A percentile compares a stretch with the other conserved stretches of the same genome.
Conservation (phyloP, 306 rosid genomes). For the Lupinus albus region DNA sequence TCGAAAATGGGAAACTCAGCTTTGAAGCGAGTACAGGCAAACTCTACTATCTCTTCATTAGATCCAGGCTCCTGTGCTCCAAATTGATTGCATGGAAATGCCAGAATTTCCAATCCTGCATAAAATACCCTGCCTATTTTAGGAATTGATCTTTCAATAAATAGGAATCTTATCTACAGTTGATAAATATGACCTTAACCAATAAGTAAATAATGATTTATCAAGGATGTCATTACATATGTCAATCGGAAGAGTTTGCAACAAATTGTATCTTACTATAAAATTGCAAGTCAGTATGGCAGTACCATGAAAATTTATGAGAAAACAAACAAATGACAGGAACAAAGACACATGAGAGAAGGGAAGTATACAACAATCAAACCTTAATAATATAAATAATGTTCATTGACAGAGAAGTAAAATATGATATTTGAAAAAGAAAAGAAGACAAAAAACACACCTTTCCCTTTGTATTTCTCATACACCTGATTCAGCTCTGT, state of each 20-base stretch:
- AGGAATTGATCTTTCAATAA: not conserved
- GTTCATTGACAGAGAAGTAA: too few relatives aligned
- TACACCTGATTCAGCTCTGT: slow-evolving; percentile 74
- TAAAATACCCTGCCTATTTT: too few relatives aligned
- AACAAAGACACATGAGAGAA: too few relatives aligned
- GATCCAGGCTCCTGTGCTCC: slow-evolving; percentile 82
- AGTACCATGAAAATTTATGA: too few relatives aligned
- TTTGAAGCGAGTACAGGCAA: slow-evolving; percentile 82
- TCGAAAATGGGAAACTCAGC: slow-evolving; percentile 80
- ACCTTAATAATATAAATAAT: too few relatives aligned
- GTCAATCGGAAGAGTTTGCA: not conserved
- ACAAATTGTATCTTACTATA: not conserved
- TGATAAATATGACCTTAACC: not conserved
- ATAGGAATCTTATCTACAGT: not conserved
- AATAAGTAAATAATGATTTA: not conserved
- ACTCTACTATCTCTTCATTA: slow-evolving; percentile 71
- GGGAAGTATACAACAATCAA: too few relatives aligned
- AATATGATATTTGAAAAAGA: not conserved
- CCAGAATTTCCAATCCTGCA: slow-evolving; percentile 72
- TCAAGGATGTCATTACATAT: not conserved
- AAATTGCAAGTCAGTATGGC: not conserved
- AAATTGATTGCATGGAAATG: slow-evolving; percentile 85
- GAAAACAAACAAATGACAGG: too few relatives aligned
- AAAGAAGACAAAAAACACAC: slow-evolving; percentile 34
- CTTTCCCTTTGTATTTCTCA: slow-evolving; percentile 67